Conservation (phyloP, 1,284 basidiomycete genomes). For the Testicularia cyperi region DNA sequence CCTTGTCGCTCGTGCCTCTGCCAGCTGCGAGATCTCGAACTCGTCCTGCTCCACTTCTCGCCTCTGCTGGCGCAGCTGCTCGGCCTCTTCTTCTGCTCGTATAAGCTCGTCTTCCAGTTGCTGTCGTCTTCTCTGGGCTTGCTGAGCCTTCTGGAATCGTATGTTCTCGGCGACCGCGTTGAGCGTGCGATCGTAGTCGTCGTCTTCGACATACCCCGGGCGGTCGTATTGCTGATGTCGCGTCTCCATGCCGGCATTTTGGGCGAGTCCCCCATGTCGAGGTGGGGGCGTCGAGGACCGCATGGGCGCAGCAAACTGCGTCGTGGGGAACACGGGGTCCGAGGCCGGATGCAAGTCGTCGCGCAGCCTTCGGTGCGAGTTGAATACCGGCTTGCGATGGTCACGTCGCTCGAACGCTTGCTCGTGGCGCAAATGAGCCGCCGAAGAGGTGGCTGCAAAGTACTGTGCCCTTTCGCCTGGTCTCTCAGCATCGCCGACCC, state of each 20-base stretch:
- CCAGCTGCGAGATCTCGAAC: slow-evolving; percentile 33
- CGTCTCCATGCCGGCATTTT: too few species aligned
- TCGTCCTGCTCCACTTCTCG: background rate
- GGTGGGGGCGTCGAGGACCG: background rate
- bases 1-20: slow-evolving; percentile 14
- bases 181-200: slow-evolving; percentile 29
- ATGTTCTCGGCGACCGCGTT: slow-evolving; percentile 31
- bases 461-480: too few species aligned
- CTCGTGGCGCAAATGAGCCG: too few species aligned
- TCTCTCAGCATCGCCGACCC: too few species aligned
- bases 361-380: background rate
- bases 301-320: background rate
- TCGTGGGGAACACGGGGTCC: slow-evolving; percentile 7
- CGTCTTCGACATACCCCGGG: background rate
- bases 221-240: slow-evolving; percentile 1
- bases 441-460: too few species aligned
- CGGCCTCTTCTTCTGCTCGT: background rate
- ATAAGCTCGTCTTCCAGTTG: background rate
- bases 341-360: slow-evolving; percentile 23
- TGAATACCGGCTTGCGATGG: too few species aligned
- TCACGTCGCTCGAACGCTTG: too few species aligned
- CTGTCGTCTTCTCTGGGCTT: slow-evolving; percentile 2
- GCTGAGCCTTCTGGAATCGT: slow-evolving; percentile 12
- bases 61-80: background rate
- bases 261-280: background rate